Conservation (phyloP, 2,329 filamentous ascomycete species). For the Hymenoscyphus linearis region DNA sequence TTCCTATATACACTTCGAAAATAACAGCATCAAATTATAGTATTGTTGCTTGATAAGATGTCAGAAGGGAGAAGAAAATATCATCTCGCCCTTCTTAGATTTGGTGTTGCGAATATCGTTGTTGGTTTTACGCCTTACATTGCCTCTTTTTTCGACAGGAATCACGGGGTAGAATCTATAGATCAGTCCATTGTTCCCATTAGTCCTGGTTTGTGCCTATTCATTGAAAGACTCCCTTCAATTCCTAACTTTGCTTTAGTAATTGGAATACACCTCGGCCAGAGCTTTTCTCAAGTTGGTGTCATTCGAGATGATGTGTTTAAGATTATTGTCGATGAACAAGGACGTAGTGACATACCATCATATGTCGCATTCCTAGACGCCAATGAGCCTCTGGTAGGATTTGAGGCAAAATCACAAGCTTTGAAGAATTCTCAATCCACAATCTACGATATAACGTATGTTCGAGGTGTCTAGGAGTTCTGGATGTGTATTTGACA, state of each 20-base stretch:
- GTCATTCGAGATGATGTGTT: constrained; percentile 4
- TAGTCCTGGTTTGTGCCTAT: not conserved
- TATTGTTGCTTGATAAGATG: not conserved
- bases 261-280: constrained; percentile 15
- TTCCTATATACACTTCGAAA: too few relatives aligned
- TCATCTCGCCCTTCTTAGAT: not conserved
- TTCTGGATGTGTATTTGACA: constrained; percentile 3
- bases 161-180: too few relatives aligned
- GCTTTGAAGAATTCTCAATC: constrained; percentile 5
- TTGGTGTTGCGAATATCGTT: not conserved
- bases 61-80: not conserved
- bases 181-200: too few relatives aligned
- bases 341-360: constrained; percentile 11
- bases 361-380: constrained; percentile 18
- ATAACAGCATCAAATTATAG: too few relatives aligned
- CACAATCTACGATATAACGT: constrained; percentile 12
- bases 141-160: not conserved
- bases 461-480: constrained; percentile 11
- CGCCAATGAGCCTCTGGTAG: constrained; percentile 10
- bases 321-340: constrained; percentile 13
- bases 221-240: not conserved
- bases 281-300: constrained; percentile 8
- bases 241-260: constrained; percentile 4
- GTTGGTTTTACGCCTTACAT: not conserved
- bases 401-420: constrained; percentile 15